phyloP scores from a whole-genome alignment of 345 rosid species.

The Arabis alpina region DNA sequence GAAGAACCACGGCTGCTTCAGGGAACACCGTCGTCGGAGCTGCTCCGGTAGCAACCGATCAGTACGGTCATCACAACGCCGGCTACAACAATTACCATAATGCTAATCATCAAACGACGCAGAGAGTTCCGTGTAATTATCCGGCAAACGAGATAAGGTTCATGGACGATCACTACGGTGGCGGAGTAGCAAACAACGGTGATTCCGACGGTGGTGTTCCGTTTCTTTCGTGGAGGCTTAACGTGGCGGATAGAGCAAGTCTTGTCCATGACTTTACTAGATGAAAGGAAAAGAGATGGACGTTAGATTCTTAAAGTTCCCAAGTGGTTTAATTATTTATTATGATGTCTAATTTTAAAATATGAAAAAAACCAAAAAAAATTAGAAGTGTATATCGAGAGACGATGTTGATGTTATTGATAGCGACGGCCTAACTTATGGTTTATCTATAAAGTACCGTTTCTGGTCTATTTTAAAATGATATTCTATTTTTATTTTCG shows the following conservation, averaged over 20 bases:
- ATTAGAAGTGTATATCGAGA: slow-evolving; percentile 39
- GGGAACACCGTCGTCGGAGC: slow-evolving; percentile 41
- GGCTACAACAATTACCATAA: slow-evolving; percentile 34
- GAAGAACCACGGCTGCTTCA: slow-evolving; percentile 70
- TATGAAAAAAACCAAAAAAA: slow-evolving; percentile 3
- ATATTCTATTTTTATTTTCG: neutral
- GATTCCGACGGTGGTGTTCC: slow-evolving; percentile 66
- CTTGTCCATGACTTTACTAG: slow-evolving; percentile 92
- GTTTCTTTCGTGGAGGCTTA: slow-evolving; percentile 94
- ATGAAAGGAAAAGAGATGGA: slow-evolving; percentile 41
- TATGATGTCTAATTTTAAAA: slow-evolving; percentile 20
- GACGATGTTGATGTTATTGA: slow-evolving; percentile 45
- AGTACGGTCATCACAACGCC: slow-evolving; percentile 42
- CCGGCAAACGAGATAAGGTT: slow-evolving; percentile 69
- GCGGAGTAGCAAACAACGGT: slow-evolving; percentile 34
- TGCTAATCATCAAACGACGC: slow-evolving; percentile 46
- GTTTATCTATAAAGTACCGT: slow-evolving; percentile 39
- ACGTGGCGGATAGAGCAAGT: slow-evolving; percentile 87
- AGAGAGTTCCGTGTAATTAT: slow-evolving; percentile 59
- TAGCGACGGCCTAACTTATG: slow-evolving; percentile 47
- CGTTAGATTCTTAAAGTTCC: slow-evolving; percentile 26
- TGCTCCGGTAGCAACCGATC: slow-evolving; percentile 40
- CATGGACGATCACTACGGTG: slow-evolving; percentile 55
- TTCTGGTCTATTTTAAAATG: slow-evolving; percentile 28
- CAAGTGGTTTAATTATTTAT: slow-evolving; percentile 40